Evolutionary conservation across 2,329 filamentous ascomycete species (phyloP).

Genomic region (Hypoxylon sp.): DNA sequence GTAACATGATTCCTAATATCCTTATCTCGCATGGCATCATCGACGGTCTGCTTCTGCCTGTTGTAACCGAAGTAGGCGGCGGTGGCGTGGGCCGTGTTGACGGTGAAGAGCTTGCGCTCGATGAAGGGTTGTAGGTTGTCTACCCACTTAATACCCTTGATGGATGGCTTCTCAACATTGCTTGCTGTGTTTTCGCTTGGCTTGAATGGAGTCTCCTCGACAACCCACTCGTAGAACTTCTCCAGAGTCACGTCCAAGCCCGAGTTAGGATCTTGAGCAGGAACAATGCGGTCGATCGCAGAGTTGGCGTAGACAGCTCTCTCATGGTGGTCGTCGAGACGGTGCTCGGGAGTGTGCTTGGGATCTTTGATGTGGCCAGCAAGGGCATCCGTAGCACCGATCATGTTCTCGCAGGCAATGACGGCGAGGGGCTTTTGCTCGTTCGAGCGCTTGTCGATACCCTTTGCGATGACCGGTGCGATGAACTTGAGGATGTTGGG

Average conservation of each 20-base stretch:
- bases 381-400: constrained; percentile 91
- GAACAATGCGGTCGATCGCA: constrained; percentile 98
- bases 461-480: constrained; percentile 94
- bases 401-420: constrained; percentile 98
- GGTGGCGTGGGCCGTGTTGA: constrained; percentile 98
- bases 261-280: constrained; percentile 83
- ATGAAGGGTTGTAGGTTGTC: constrained; percentile 94
- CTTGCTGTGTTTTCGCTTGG: constrained; percentile 60
- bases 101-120: constrained; percentile 98
- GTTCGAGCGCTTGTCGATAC: constrained; percentile 81
- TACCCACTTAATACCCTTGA: constrained; percentile 94
- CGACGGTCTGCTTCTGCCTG: constrained; percentile 87
- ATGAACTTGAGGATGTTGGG: constrained; percentile 98
- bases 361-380: constrained; percentile 83
- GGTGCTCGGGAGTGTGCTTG: constrained; percentile 77
- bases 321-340: constrained; percentile 76
- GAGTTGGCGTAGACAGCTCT: constrained; percentile 96
- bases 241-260: constrained; percentile 95
- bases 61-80: constrained; percentile 96
- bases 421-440: constrained; percentile 81
- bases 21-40: constrained; percentile 87
- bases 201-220: constrained; percentile 88
- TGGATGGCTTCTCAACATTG: constrained; percentile 73
- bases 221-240: constrained; percentile 99
- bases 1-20: constrained; percentile 85